Evolutionary conservation across 2,329 filamentous ascomycete genomes (phyloP), one percentile per base, ranked within the genome.

Genomic region (Xylariales sp.): DNA sequence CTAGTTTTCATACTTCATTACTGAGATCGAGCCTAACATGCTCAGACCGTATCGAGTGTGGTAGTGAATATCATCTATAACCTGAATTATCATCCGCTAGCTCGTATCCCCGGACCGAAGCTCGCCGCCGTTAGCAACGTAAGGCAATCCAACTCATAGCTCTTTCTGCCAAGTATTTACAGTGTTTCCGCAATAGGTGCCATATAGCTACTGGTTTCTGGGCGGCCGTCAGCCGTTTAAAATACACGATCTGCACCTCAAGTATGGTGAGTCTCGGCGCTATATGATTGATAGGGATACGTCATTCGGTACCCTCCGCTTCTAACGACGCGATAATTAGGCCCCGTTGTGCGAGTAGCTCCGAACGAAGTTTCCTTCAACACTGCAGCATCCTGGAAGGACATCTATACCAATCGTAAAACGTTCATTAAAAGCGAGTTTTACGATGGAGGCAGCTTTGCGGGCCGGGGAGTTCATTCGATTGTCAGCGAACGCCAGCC

Each of bases 361-460:
- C 81, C 82, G 0, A 77, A 78, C 43, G 73, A 77, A 12, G 74
- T 83, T 3, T 78, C 79, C 2, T 82, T 81, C 63, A 77, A 75
- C n/a, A 75, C 72, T 1, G 45, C 75, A 1, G 49, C 73, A 9
- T 77, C 76, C 3, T 81, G 77, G 76, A 77, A 75, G 62, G 79
- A 80, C 18, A 82, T 82, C 18, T 81, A 81, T 57, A 76, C 74
- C 7, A 72, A 74, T 60, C 75, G 75, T 0, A 72, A 69, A 18
- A 77, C 78, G 52, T 77, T 81, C 49, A 65, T 74, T 32, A 75
- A 76, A 53, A 68, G 72, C 56, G 46, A 64, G 16, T 74, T 73
- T 41, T 76, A 75, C 28, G 72, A 71, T 54, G 74, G 74, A 2
- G 74, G 74, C 23, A 72, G 59, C 41, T 75, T 75, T n/a, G 73